These are phyloP conservation scores for Ambrosia trifida DNA, from an alignment of 129 eudicot genomes.

Conservation along the genomic window DNA sequence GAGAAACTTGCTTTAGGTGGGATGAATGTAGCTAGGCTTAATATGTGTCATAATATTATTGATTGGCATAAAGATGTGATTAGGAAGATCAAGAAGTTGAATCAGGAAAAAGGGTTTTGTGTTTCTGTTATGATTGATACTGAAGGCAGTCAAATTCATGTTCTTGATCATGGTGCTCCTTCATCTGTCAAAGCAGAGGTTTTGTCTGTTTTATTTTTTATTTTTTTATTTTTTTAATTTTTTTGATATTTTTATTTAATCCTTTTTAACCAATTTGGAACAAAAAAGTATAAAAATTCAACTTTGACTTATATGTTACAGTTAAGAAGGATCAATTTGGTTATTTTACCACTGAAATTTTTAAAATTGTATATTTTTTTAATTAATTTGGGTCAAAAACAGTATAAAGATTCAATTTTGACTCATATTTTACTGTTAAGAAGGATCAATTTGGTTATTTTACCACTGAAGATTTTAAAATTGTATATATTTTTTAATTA, in stretches of 20 bases:
- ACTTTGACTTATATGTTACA: constrained; percentile 11
- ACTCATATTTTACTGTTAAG: constrained; percentile 35
- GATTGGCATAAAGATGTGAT: constrained; percentile 70
- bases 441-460: constrained; percentile 72
- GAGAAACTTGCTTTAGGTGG: constrained; percentile 69
- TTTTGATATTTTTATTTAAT: no score
- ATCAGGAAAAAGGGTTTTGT: constrained; percentile 69
- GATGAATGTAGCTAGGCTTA: constrained; percentile 80
- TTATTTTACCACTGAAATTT: no score
- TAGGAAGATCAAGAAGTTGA: constrained; percentile 62
- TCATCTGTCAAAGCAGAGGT: constrained; percentile 79
- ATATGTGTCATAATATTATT: constrained; percentile 69
- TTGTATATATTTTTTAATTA: not conserved
- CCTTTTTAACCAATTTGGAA: not conserved
- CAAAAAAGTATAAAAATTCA: constrained; percentile 2
- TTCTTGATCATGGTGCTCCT: constrained; percentile 71
- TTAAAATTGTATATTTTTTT: not conserved
- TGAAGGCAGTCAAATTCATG: constrained; percentile 68
- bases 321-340: constrained; percentile 72
- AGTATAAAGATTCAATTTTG: constrained; percentile 4
- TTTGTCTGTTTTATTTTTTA: not conserved
- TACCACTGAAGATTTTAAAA: no score
- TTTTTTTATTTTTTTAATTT: not conserved
- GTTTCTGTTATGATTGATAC: constrained; percentile 81
- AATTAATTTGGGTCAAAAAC: not conserved